These are phyloP conservation scores for Ganoderma leucocontextum DNA, from an alignment of 1,284 basidiomycete genomes.

Conservation along the genomic window DNA sequence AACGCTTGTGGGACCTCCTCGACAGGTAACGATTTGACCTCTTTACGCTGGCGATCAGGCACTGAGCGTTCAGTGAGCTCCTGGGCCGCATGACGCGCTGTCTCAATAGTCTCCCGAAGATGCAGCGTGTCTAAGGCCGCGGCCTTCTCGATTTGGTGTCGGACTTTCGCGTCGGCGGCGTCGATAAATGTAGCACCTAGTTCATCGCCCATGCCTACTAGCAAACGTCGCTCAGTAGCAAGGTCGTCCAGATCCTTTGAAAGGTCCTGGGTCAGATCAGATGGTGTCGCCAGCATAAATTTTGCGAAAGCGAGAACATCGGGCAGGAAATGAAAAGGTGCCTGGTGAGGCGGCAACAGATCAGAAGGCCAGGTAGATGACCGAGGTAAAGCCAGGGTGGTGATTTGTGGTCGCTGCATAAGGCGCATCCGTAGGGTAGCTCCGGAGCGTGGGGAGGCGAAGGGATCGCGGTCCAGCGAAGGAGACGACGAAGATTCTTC, in stretches of 20 bases:
- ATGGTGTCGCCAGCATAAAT: constrained; percentile 96
- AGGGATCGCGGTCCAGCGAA: constrained; percentile 43
- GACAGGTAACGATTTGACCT: constrained; percentile 32
- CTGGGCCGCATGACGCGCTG: constrained; percentile 64
- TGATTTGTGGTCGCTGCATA: constrained; percentile 93
- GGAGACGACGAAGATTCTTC: constrained; percentile 58
- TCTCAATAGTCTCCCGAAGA: constrained; percentile 65
- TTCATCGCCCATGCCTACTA: constrained; percentile 74
- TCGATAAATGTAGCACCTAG: constrained; percentile 85
- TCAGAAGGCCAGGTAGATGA: constrained; percentile 95
- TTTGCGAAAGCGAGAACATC: constrained; percentile 91
- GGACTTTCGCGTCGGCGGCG: constrained; percentile 79
- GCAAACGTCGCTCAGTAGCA: constrained; percentile 67
- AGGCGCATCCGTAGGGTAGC: constrained; percentile 85
- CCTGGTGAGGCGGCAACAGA: constrained; percentile 87
- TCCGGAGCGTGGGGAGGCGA: constrained; percentile 55
- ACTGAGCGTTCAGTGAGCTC: constrained; percentile 55
- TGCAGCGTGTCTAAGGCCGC: constrained; percentile 72
- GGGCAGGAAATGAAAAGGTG: constrained; percentile 95
- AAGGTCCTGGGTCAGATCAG: constrained; percentile 81
- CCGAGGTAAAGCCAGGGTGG: constrained; percentile 93
- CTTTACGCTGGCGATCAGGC: constrained; percentile 50
- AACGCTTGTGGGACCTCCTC: constrained; percentile 60
- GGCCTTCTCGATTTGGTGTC: constrained; percentile 82
- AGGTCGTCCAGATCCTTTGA: constrained; percentile 81